Evolutionary conservation across 2,329 filamentous ascomycete species (phyloP), one percentile per base, ranked within the genome.

Genomic region (Chrysosphaeria jannelii): DNA sequence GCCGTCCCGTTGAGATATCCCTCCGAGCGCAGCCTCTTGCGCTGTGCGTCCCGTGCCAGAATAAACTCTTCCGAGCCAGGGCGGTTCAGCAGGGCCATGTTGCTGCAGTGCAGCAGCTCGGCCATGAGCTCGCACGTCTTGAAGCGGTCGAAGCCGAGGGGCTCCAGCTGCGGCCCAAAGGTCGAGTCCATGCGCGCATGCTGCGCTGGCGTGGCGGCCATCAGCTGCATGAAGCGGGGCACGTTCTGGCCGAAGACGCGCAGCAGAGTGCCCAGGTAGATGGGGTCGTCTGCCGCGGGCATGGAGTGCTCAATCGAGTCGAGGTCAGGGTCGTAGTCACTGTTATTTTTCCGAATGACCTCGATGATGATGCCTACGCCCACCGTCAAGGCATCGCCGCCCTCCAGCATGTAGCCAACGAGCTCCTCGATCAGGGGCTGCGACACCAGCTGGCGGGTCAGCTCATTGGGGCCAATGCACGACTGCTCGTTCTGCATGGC

Each of bases 121-220:
- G 85, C 85, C 85, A 97, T 93, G 28, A 97, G 53, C 45, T 97
- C 85, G 43, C 85, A 97, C 0, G 85, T 93, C 51, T 97, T 97
- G 53, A 97, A 97, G 11, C 85, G 60, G 44, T 97, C 85, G 39
- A 97, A 97, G 3, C 85, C 85, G 7, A 97, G 56, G 4, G 85
- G 81, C 42, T 93, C 78, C 24, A 97, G 79, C 41, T 70, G 74
- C 21, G 67, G 62, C 24, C 79, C 79, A 50, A 89, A 97, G 0
- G 85, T 85, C 3, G 78, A 81, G 34, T 65, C 69, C 18, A 91
- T 50, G 27, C 68, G 64, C 21, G 68, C 61, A 39, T 71, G 68
- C 35, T 68, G 65, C 4, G 68, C 62, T 1, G 65, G 65, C 1
- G 67, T 58, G 33, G 75, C 76, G 40, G 79, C 62, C 31, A 97